Evolutionary conservation across 2,329 filamentous ascomycete genomes (phyloP).

Genomic region (Rutstroemia sp.): DNA sequence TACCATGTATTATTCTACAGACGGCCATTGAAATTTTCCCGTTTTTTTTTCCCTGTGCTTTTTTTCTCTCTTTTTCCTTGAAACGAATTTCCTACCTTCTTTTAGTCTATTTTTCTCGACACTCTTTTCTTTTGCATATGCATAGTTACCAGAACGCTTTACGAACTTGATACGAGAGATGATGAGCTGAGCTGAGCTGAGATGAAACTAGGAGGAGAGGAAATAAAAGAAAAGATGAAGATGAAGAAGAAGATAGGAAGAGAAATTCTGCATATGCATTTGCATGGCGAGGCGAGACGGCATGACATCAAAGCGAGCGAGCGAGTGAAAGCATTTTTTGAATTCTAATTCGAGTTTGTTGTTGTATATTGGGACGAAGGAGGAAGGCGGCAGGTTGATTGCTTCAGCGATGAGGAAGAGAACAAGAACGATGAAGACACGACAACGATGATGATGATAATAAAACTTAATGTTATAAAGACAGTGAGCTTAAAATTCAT

Average conservation of each 20-base stretch:
- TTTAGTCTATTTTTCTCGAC: too few relatives aligned
- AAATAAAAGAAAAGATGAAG: too few relatives aligned
- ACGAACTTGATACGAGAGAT: too few relatives aligned
- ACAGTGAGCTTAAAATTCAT: too few relatives aligned
- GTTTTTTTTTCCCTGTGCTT: background rate
- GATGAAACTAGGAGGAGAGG: too few relatives aligned
- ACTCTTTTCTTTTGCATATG: too few relatives aligned
- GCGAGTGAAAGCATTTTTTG: background rate
- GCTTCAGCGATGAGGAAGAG: background rate
- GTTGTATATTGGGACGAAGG: background rate
- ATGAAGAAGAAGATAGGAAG: too few relatives aligned
- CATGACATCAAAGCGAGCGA: background rate
- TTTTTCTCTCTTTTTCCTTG: background rate
- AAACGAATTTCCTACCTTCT: background rate
- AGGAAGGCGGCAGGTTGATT: background rate
- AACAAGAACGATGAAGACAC: too few relatives aligned
- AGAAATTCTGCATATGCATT: background rate
- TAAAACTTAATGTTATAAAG: too few relatives aligned
- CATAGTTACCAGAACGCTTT: too few relatives aligned
- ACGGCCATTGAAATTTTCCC: background rate
- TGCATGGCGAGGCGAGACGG: background rate
- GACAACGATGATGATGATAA: too few relatives aligned
- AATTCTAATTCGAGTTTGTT: background rate
- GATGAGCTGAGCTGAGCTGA: too few relatives aligned
- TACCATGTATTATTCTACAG: conserved; percentile 9